Percentiles rank a stretch among this genome's conserved stretches.
Evolutionary conservation across 768 basidiomycete species (phyloP).

Genomic region (Fomitopsis pulvina): DNA sequence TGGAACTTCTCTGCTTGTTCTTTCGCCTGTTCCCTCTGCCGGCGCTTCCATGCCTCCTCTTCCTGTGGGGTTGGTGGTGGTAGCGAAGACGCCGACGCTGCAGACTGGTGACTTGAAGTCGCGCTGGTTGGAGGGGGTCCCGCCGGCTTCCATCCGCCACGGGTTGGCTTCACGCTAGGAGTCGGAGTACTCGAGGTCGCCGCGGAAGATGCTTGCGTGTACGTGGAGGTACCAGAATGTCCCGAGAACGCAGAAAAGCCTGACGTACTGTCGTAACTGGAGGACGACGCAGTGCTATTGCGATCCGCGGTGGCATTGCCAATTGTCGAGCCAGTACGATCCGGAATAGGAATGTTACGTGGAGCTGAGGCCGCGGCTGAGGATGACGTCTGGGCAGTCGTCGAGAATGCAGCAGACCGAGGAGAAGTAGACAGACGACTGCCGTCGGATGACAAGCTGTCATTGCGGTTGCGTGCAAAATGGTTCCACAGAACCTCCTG

Average conservation of each 20-base stretch:
- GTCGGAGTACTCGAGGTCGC: slow-evolving; percentile 23
- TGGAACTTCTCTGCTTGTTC: slow-evolving; percentile 66
- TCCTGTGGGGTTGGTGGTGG: slow-evolving; percentile 5
- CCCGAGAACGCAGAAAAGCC: slow-evolving; percentile 15
- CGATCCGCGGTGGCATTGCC: slow-evolving; percentile 21
- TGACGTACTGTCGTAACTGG: slow-evolving; percentile 15
- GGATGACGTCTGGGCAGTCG: slow-evolving; percentile 13
- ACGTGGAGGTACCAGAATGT: slow-evolving; percentile 11
- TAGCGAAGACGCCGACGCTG: not conserved
- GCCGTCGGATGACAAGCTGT: slow-evolving; percentile 12
- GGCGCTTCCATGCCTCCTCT: slow-evolving; percentile 56
- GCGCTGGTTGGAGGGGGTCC: not conserved
- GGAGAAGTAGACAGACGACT: slow-evolving; percentile 1
- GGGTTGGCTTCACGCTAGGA: slow-evolving; percentile 4
- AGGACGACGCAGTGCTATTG: slow-evolving; percentile 22
- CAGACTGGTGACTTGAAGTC: slow-evolving; percentile 3
- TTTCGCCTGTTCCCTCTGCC: slow-evolving; percentile 55
- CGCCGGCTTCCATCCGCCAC: slow-evolving; percentile 11
- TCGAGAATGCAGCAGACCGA: not conserved
- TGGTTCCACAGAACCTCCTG: slow-evolving; percentile 19
- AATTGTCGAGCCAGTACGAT: slow-evolving; percentile 17
- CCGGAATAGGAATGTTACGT: slow-evolving; percentile 24
- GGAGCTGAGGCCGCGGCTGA: slow-evolving; percentile 25
- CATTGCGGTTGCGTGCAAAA: slow-evolving; percentile 19
- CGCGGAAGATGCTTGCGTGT: slow-evolving; percentile 15